Conservation (phyloP, 495 filamentous ascomycete genomes). For the Penicillium taxi region DNA sequence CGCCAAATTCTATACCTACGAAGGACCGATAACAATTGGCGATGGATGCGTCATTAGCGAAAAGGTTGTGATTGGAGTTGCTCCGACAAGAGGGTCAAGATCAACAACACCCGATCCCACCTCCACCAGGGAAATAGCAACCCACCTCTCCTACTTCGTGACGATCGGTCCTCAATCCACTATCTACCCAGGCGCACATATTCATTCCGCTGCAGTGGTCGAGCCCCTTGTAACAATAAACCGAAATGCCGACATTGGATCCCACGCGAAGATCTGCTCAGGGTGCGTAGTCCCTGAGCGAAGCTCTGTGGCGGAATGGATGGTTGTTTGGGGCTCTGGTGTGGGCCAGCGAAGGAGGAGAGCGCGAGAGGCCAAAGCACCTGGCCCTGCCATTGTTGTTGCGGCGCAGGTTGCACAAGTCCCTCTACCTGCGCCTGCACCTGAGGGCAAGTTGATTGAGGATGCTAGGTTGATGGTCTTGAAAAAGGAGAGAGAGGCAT, state of each 20-base stretch:
- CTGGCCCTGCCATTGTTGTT: constrained; percentile 17
- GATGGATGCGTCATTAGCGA: constrained; percentile 71
- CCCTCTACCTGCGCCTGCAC: constrained; percentile 16
- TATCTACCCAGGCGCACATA: constrained; percentile 27
- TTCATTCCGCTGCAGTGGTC: constrained; percentile 30
- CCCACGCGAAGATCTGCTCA: constrained; percentile 36
- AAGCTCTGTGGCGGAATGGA: constrained; percentile 29
- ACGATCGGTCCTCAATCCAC: constrained; percentile 27
- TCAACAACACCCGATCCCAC: background rate
- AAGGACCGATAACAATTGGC: constrained; percentile 65
- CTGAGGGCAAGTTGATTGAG: constrained; percentile 34
- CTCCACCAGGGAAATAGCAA: constrained; percentile 10
- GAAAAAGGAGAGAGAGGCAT: constrained; percentile 36
- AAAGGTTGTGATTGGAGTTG: constrained; percentile 52
- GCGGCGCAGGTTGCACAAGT: constrained; percentile 14
- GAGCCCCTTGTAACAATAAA: constrained; percentile 28
- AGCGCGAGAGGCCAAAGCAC: constrained; percentile 16
- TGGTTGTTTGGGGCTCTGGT: constrained; percentile 38
- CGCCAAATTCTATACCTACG: constrained; percentile 56
- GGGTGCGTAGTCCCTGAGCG: constrained; percentile 26
- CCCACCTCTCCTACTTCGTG: constrained; percentile 30
- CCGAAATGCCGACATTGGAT: constrained; percentile 26
- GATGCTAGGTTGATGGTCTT: constrained; percentile 41
- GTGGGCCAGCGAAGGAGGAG: constrained; percentile 29
- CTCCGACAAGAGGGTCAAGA: constrained; percentile 11